These are phyloP conservation scores for Mycosphaerella sp. DNA, from an alignment of 2,329 filamentous ascomycete genomes.

Conservation along the genomic window DNA sequence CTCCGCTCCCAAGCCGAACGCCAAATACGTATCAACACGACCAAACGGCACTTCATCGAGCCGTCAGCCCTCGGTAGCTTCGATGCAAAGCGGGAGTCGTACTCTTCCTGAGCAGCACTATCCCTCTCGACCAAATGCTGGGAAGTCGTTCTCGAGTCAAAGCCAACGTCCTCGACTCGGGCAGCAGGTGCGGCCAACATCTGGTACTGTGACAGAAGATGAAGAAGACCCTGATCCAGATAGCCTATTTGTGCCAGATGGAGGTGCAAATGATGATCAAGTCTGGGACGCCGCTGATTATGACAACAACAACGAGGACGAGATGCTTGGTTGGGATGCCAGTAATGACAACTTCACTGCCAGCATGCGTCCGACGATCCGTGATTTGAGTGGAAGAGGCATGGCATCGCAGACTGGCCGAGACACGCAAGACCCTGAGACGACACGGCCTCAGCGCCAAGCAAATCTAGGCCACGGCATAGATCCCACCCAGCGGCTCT, in stretches of 20 bases:
- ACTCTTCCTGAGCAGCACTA: slow-evolving; percentile 38
- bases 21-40: slow-evolving; percentile 35
- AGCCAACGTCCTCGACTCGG: slow-evolving; percentile 26
- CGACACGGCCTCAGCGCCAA: slow-evolving; percentile 17
- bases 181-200: slow-evolving; percentile 21
- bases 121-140: slow-evolving; percentile 33
- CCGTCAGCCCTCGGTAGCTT: slow-evolving; percentile 22
- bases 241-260: slow-evolving; percentile 59
- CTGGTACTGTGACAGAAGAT: slow-evolving; percentile 40
- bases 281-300: slow-evolving; percentile 66
- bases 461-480: slow-evolving; percentile 35
- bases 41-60: slow-evolving; percentile 19
- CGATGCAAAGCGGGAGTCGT: slow-evolving; percentile 15
- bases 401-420: slow-evolving; percentile 19
- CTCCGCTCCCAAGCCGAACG: slow-evolving; percentile 28
- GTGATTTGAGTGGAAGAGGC: slow-evolving; percentile 33
- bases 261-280: slow-evolving; percentile 53
- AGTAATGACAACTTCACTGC: slow-evolving; percentile 55
- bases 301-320: slow-evolving; percentile 54
- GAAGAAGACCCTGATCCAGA: slow-evolving; percentile 54
- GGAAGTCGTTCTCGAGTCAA: slow-evolving; percentile 29
- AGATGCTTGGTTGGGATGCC: slow-evolving; percentile 68
- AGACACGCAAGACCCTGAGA: slow-evolving; percentile 9
- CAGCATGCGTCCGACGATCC: slow-evolving; percentile 39
- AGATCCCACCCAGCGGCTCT: slow-evolving; percentile 67